Conservation (phyloP, 768 basidiomycete species). For the Suillus brevipes region DNA sequence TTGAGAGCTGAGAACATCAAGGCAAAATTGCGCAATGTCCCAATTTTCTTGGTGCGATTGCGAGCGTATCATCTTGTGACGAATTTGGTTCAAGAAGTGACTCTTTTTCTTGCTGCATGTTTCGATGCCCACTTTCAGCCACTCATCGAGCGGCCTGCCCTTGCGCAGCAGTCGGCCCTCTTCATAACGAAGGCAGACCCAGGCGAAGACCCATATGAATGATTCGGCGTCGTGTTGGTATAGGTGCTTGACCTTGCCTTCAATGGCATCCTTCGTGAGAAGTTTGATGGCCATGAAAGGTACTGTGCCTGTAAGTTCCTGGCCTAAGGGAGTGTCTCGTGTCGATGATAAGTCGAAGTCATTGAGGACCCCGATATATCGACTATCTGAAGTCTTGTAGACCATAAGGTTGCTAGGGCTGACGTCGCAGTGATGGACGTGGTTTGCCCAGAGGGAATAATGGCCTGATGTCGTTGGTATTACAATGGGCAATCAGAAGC, state of each 20-base stretch:
- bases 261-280: neutral
- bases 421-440: conserved; percentile 6
- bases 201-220: conserved; percentile 3
- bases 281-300: conserved; percentile 13
- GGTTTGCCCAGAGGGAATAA: conserved; percentile 1
- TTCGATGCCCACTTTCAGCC: too few relatives aligned
- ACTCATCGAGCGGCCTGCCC: neutral
- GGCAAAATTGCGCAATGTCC: neutral
- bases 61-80: too few relatives aligned
- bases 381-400: neutral
- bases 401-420: conserved; percentile 12
- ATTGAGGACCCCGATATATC: conserved; percentile 11
- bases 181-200: neutral
- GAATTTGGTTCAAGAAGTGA: neutral
- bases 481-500: too few relatives aligned
- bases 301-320: conserved; percentile 12
- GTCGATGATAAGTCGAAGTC: conserved; percentile 10
- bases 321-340: neutral
- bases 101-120: too few relatives aligned
- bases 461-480: conserved; percentile 4
- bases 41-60: neutral
- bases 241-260: neutral
- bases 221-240: neutral
- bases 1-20: neutral
- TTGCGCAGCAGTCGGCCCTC: neutral